Base-by-base conservation (phyloP, 192 early-diverging fungal genomes). In the Backusella macrospora region DNA sequence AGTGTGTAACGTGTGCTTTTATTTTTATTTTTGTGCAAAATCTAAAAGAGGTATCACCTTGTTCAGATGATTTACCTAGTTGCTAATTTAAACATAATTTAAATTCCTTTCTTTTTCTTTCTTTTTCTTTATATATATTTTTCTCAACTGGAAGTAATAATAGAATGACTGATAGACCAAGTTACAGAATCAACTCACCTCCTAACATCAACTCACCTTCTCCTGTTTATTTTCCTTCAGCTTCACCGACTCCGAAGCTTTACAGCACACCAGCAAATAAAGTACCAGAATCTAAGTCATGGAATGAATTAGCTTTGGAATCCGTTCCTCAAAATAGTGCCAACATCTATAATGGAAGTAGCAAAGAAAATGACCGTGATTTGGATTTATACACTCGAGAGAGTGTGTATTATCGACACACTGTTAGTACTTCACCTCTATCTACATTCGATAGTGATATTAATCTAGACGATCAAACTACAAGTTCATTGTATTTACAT, bases 201-300 rank as follows among this genome's bases (percentile, higher is more conserved):
- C 52, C 52, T 59, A 59, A 59, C 26, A 12, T 66, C 37, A 66
- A 66, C 40, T 42, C 65, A 2, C 39, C 65, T 42, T 66, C 65
- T 21, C 65, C 65, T 18, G 65, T 66, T 66, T 38, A 43, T 18
- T 66, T 66, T 66, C 65, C 65, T 4, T 66, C 65, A 7, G 65
- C 65, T 12, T 66, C 65, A 66, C 52, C 52, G 2, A 59, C 52
- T 26, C 65, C 65, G 5, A 66, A 66, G 13, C n/a, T 66, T 10
- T 66, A 66, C 12, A 66, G 65, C 18, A 66, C 65, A 13, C 65
- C 65, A 23, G 40, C 65, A 40, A 38, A 66, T 4, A 66, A 66
- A 66, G 37, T 66, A 43, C 65, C 65, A 43, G 65, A 66, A 8
- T 38, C 40, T 5, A 66, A 66, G 40, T 18, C 65, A 39, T 66